These are phyloP conservation scores for Mycena epipterygia DNA, from an alignment of 768 basidiomycete genomes.

Conservation along the genomic window DNA sequence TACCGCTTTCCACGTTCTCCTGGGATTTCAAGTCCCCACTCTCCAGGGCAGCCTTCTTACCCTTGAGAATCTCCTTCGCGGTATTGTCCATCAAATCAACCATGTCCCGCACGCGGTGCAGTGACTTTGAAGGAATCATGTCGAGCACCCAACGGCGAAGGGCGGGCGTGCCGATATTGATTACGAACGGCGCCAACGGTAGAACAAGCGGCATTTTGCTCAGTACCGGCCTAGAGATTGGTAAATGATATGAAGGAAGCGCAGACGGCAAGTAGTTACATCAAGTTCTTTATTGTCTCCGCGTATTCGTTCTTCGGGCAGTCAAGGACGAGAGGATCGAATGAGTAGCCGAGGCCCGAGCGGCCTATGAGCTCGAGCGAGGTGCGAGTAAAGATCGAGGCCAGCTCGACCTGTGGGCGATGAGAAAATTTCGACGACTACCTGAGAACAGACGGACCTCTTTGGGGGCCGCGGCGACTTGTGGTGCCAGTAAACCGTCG, in stretches of 20 bases:
- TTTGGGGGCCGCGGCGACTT: neutral
- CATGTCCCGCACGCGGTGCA: slow-evolving; percentile 43
- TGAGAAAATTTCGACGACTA: neutral
- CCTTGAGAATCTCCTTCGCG: slow-evolving; percentile 42
- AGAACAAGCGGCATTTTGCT: slow-evolving; percentile 39
- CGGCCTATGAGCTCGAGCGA: slow-evolving; percentile 3
- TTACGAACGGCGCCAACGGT: slow-evolving; percentile 40
- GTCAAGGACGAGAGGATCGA: slow-evolving; percentile 6
- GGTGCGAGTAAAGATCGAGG: neutral
- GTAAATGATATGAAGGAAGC: neutral
- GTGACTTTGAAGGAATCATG: slow-evolving; percentile 36
- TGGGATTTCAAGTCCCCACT: slow-evolving; percentile 43
- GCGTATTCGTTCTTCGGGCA: slow-evolving; percentile 14
- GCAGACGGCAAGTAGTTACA: neutral
- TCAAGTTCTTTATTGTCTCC: slow-evolving; percentile 2
- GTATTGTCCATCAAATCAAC: slow-evolving; percentile 47
- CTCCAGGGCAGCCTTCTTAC: slow-evolving; percentile 46
- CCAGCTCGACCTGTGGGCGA: neutral
- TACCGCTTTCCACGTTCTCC: slow-evolving; percentile 46
- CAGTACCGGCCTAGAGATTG: slow-evolving; percentile 38
- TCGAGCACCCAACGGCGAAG: slow-evolving; percentile 46
- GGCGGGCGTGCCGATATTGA: slow-evolving; percentile 41
- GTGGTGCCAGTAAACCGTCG: neutral
- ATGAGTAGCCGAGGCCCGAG: slow-evolving; percentile 1
- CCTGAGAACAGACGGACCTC: neutral